Percentiles rank a stretch among this genome's conserved stretches.
Conservation (phyloP, 177 flowering plant species). For the Tripterygium wilfordii region DNA sequence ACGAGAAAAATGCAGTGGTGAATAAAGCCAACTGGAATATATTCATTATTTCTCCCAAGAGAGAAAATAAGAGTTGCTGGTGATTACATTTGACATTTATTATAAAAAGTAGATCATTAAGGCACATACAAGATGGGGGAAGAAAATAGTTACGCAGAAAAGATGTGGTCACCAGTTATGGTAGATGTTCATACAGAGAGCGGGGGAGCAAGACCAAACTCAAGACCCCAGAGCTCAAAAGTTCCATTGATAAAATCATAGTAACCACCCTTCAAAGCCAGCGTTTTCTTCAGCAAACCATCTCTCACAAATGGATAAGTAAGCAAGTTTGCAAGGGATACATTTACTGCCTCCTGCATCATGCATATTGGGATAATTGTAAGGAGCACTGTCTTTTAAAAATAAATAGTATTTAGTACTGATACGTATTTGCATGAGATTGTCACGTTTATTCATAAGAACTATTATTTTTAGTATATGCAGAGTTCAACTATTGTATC, state of each 20-base stretch:
- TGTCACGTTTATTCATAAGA: too few relatives aligned
- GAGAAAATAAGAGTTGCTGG: not conserved
- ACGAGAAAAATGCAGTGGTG: slow-evolving; percentile 19
- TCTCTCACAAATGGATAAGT: slow-evolving; percentile 90
- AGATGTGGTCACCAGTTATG: slow-evolving; percentile 11
- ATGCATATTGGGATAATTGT: too few relatives aligned
- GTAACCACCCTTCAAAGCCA: slow-evolving; percentile 76
- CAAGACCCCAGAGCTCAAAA: slow-evolving; percentile 76
- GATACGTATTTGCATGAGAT: too few relatives aligned
- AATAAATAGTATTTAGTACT: too few relatives aligned
- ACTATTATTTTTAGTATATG: too few relatives aligned
- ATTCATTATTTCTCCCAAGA: not conserved
- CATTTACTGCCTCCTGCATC: slow-evolving; percentile 90
- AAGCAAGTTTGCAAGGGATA: slow-evolving; percentile 71
- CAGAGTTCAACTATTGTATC: too few relatives aligned
- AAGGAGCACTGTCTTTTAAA: too few relatives aligned
- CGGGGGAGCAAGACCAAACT: slow-evolving; percentile 49
- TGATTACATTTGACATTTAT: too few relatives aligned
- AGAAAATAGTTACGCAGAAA: slow-evolving; percentile 2
- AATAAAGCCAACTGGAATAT: slow-evolving; percentile 7
- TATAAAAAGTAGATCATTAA: too few relatives aligned
- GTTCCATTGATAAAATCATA: slow-evolving; percentile 77
- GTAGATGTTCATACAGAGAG: slow-evolving; percentile 52
- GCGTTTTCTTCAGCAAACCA: slow-evolving; percentile 68
- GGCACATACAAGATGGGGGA: too few relatives aligned